Conservation (phyloP, 192 early-diverging fungal species). For the Linnemannia elongata region DNA sequence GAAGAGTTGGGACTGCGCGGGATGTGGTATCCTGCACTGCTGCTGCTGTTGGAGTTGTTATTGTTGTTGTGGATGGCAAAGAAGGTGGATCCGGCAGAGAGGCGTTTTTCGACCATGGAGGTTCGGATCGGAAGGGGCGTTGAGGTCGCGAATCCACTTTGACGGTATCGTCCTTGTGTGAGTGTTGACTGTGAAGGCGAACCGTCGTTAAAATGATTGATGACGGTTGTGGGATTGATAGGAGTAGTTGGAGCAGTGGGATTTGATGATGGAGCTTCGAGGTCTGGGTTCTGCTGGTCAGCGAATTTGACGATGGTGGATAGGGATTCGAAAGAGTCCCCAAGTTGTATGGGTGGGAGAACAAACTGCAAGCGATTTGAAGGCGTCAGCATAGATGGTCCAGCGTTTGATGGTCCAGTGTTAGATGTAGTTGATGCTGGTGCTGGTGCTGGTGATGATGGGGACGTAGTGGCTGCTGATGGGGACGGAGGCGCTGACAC, state of each 20-base stretch:
- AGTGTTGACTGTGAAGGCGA: neutral
- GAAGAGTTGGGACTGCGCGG: neutral
- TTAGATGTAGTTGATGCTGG: neutral
- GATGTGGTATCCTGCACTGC: neutral
- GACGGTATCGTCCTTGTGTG: neutral
- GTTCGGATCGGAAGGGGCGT: slow-evolving; percentile 33
- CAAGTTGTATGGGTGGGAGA: slow-evolving; percentile 37
- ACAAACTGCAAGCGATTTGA: slow-evolving; percentile 39
- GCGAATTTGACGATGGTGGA: neutral
- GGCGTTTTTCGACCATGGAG: slow-evolving; percentile 22
- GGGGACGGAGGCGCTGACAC: neutral
- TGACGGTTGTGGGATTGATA: neutral
- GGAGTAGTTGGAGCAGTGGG: neutral
- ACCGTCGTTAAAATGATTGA: neutral
- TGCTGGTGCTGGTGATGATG: neutral
- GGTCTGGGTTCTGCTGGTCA: neutral
- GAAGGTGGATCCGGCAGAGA: neutral
- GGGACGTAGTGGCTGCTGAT: neutral
- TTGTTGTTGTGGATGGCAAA: neutral
- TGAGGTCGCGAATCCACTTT: slow-evolving; percentile 8
- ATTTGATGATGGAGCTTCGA: neutral
- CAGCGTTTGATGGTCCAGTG: neutral
- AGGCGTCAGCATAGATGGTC: slow-evolving; percentile 3
- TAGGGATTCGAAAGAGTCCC: slow-evolving; percentile 38
- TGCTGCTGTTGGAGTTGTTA: neutral